Percentiles rank a stretch among this genome's conserved stretches.
These are phyloP conservation scores for Melanomma pulvis-pyrius DNA, from an alignment of 495 filamentous ascomycete species.

Conservation along the genomic window DNA sequence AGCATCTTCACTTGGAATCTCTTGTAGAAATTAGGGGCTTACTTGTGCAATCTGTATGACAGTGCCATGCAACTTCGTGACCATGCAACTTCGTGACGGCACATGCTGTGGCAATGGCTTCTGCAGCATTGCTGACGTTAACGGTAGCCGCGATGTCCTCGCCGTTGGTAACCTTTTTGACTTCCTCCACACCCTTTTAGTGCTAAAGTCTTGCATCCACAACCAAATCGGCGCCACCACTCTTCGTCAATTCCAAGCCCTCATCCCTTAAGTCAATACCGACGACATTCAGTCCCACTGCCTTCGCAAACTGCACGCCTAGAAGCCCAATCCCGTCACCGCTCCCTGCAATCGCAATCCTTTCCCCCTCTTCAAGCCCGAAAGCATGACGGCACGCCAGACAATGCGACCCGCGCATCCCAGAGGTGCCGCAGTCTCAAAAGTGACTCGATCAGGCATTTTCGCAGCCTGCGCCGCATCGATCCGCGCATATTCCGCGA, in stretches of 20 bases:
- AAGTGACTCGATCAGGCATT: conserved; percentile 53
- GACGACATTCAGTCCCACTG: conserved; percentile 54
- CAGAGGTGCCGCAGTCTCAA: conserved; percentile 57
- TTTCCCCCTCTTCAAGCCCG: conserved; percentile 54
- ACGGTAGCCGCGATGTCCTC: conserved; percentile 53
- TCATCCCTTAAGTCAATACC: conserved; percentile 61
- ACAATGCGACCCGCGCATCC: conserved; percentile 61
- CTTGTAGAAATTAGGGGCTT: neutral
- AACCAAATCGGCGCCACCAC: conserved; percentile 54
- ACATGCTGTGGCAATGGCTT: conserved; percentile 52
- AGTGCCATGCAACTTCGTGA: conserved; percentile 59
- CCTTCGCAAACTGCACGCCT: conserved; percentile 58
- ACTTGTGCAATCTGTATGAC: conserved; percentile 61
- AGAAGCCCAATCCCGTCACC: conserved; percentile 65
- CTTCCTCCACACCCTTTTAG: conserved; percentile 49
- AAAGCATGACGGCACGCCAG: conserved; percentile 54
- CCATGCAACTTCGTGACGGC: conserved; percentile 59
- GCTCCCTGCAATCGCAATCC: conserved; percentile 56
- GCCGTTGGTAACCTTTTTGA: conserved; percentile 53
- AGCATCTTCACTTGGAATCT: neutral
- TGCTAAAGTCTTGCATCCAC: conserved; percentile 56
- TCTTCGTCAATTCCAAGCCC: conserved; percentile 51
- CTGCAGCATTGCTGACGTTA: conserved; percentile 50
- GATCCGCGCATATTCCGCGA: conserved; percentile 56
- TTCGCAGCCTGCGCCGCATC: conserved; percentile 51